These are phyloP conservation scores for Russula griseocarnosa DNA, from an alignment of 768 basidiomycete species.

Conservation along the genomic window DNA sequence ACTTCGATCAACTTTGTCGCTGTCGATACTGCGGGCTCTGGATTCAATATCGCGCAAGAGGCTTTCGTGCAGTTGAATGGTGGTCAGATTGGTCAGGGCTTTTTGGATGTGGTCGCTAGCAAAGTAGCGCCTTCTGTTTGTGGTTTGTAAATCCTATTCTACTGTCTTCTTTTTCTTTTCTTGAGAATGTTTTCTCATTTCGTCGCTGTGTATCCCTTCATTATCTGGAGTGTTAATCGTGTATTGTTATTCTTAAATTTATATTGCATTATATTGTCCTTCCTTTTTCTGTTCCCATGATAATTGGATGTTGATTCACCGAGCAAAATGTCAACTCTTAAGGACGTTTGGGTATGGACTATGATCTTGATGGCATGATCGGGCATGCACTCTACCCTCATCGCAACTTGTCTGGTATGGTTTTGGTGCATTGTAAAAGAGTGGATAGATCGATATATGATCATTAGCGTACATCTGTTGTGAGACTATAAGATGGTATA, in stretches of 20 bases:
- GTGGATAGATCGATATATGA: background rate
- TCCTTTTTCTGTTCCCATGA: background rate
- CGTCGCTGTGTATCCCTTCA: background rate
- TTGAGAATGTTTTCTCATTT: background rate
- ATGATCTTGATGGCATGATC: background rate
- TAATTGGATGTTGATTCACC: background rate
- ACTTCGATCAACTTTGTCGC: slow-evolving; percentile 48
- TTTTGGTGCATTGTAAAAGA: too few species aligned
- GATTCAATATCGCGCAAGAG: slow-evolving; percentile 39
- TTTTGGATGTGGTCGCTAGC: slow-evolving; percentile 31
- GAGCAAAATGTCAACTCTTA: background rate
- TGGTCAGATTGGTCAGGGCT: slow-evolving; percentile 29
- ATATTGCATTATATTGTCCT: background rate
- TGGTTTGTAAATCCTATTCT: slow-evolving; percentile 17
- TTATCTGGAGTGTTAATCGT: background rate
- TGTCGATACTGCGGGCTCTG: slow-evolving; percentile 45
- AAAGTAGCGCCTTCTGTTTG: slow-evolving; percentile 33
- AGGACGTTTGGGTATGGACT: too few species aligned
- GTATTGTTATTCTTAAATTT: background rate
- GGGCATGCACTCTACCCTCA: too few species aligned
- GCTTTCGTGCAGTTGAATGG: slow-evolving; percentile 35
- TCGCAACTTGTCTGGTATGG: background rate
- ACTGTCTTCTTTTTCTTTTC: background rate
- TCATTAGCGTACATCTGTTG: slow-evolving; percentile 6
- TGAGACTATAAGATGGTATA: slow-evolving; percentile 1